These are phyloP conservation scores for Pyronema omphalodes DNA, from an alignment of 495 filamentous ascomycete genomes.

Conservation along the genomic window DNA sequence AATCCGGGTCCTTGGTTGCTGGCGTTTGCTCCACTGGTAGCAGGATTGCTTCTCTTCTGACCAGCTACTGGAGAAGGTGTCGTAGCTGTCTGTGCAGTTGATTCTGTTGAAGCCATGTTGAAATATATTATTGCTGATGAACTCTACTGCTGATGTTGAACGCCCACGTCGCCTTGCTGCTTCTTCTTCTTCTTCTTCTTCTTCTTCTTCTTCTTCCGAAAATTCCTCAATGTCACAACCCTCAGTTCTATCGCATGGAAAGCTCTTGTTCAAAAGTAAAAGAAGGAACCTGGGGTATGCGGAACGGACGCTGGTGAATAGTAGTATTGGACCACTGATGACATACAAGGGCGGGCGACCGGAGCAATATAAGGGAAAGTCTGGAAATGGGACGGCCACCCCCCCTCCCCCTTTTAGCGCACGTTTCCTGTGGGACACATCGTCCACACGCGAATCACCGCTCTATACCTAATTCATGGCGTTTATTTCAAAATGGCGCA, in stretches of 20 bases:
- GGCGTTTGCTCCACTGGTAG: constrained; percentile 8
- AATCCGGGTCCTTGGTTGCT: constrained; percentile 6
- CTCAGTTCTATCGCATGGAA: constrained; percentile 1
- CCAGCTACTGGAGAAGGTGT: constrained; percentile 3
- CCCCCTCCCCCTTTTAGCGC: neutral
- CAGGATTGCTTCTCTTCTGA: constrained; percentile 17
- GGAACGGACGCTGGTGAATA: neutral
- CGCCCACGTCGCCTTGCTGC: too few species aligned
- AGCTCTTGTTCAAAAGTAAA: neutral
- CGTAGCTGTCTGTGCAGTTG: neutral
- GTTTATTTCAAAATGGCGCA: constrained; percentile 1
- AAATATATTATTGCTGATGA: neutral
- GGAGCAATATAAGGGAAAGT: constrained; percentile 5
- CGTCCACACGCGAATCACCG: neutral
- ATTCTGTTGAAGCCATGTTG: neutral
- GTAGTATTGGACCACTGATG: neutral
- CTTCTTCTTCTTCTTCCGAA: neutral
- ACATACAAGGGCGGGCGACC: constrained; percentile 2
- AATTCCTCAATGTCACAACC: neutral
- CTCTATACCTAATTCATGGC: neutral
- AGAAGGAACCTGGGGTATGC: constrained; percentile 1
- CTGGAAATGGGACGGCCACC: neutral
- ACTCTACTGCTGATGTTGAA: too few species aligned
- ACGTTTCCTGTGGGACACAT: neutral
- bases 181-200: neutral